phyloP scores from a whole-genome alignment of 2,329 filamentous ascomycete species.

The Cladorrhinum sp. region DNA sequence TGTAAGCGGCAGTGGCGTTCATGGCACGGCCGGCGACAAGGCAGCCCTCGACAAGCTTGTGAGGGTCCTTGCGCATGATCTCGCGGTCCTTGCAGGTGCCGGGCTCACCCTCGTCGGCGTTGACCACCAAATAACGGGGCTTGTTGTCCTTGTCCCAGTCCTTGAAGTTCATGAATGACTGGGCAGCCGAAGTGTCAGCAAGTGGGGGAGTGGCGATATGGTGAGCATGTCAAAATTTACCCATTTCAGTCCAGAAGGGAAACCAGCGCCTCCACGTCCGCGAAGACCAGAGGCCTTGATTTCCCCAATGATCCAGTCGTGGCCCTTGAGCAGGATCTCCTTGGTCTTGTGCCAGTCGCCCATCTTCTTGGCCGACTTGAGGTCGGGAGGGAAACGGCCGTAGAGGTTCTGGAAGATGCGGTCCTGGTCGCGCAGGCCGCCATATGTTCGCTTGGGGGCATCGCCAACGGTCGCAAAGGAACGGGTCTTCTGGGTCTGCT shows the following conservation, averaged over 20 bases:
- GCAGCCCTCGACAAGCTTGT: constrained; percentile 98
- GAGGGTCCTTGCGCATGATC: constrained; percentile 99
- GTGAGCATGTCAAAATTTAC: constrained; percentile 49
- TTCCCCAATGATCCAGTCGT: constrained; percentile 98
- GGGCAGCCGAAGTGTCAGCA: constrained; percentile 24
- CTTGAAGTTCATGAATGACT: constrained; percentile 99
- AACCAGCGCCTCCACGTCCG: constrained; percentile 94
- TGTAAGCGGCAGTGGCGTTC: constrained; percentile 98
- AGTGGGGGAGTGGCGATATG: neutral
- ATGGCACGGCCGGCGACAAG: constrained; percentile 94
- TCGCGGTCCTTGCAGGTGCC: constrained; percentile 99
- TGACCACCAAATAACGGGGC: constrained; percentile 95
- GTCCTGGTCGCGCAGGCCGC: constrained; percentile 92
- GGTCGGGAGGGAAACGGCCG: constrained; percentile 82
- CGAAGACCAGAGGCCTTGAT: constrained; percentile 94
- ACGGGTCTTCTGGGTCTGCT: constrained; percentile 56
- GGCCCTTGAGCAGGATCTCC: constrained; percentile 93
- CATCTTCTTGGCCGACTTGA: constrained; percentile 95
- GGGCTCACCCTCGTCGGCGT: constrained; percentile 97
- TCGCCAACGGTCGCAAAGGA: constrained; percentile 80
- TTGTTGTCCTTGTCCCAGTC: constrained; percentile 98
- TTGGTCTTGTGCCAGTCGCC: constrained; percentile 99
- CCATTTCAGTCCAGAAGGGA: constrained; percentile 99
- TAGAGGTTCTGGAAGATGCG: constrained; percentile 99
- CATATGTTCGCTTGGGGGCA: constrained; percentile 69